Conservation (phyloP, 2,329 filamentous ascomycete species). For the Nannizziopsis barbatae region DNA sequence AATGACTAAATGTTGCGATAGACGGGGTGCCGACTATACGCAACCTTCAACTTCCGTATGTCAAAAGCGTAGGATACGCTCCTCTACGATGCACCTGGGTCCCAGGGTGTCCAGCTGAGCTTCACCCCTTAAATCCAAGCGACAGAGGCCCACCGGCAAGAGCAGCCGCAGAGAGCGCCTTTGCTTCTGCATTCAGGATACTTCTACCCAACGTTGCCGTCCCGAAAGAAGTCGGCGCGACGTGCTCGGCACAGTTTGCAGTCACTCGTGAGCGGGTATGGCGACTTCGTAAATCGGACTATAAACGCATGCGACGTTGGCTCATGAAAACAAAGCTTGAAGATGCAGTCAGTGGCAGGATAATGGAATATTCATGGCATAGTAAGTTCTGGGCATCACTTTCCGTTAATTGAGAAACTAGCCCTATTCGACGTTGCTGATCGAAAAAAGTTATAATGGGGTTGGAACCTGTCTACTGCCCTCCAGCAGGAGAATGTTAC, state of each 20-base stretch:
- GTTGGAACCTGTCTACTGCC: conserved; percentile 49
- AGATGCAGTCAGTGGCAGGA: conserved; percentile 42
- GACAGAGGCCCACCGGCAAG: conserved; percentile 32
- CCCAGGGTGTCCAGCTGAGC: conserved; percentile 42
- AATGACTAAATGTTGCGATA: conserved; percentile 7
- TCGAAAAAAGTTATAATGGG: conserved; percentile 25
- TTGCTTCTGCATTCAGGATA: conserved; percentile 40
- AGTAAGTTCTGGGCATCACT: conserved; percentile 34
- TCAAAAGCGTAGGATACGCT: conserved; percentile 42
- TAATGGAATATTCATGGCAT: conserved; percentile 52
- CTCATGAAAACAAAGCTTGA: conserved; percentile 36
- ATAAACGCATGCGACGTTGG: conserved; percentile 41
- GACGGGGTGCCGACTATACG: conserved; percentile 42
- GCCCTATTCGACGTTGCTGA: neutral
- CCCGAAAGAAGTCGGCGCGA: conserved; percentile 39
- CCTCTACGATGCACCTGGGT: conserved; percentile 46
- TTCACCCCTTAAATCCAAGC: conserved; percentile 33
- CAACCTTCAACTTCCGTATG: conserved; percentile 40
- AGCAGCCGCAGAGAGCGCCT: conserved; percentile 41
- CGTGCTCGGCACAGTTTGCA: conserved; percentile 48
- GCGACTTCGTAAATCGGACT: conserved; percentile 38
- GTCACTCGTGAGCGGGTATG: conserved; percentile 40
- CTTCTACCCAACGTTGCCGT: conserved; percentile 34
- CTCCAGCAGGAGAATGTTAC: conserved; percentile 51
- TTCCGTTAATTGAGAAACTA: too few relatives aligned